These are phyloP conservation scores for Oryza coarctata DNA, from an alignment of 176 grass and related monocot genomes.

Conservation along the genomic window DNA sequence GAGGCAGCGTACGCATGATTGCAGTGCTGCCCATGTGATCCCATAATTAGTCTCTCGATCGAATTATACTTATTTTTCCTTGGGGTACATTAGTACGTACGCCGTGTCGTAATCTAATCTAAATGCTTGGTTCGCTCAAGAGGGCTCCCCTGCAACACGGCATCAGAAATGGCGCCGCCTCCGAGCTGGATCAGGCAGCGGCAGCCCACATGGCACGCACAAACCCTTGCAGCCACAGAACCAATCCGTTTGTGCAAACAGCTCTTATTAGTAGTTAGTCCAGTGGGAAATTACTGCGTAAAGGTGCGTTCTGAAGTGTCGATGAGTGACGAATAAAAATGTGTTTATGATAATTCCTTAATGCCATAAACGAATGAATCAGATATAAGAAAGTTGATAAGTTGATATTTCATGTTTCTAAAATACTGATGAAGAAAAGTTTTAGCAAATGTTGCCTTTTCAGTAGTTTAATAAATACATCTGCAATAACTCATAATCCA, in stretches of 20 bases:
- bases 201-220: neutral
- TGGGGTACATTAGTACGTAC: neutral
- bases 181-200: neutral
- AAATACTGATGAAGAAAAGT: too few relatives aligned
- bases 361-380: too few relatives aligned
- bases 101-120: neutral
- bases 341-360: too few relatives aligned
- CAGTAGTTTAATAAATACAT: too few relatives aligned
- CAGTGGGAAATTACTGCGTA: too few relatives aligned
- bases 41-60: neutral
- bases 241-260: neutral
- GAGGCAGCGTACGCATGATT: neutral
- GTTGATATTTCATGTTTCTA: too few relatives aligned
- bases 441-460: too few relatives aligned
- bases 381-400: too few relatives aligned
- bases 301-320: too few relatives aligned
- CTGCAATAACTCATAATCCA: too few relatives aligned
- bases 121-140: neutral
- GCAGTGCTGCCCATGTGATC: slow-evolving; percentile 19
- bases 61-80: neutral
- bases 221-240: neutral
- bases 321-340: too few relatives aligned
- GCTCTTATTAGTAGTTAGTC: neutral
- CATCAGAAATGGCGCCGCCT: neutral
- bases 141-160: neutral